Base-by-base conservation (phyloP, 2,329 filamentous ascomycete species). In the Chrysoporthe deuterocubensis region DNA sequence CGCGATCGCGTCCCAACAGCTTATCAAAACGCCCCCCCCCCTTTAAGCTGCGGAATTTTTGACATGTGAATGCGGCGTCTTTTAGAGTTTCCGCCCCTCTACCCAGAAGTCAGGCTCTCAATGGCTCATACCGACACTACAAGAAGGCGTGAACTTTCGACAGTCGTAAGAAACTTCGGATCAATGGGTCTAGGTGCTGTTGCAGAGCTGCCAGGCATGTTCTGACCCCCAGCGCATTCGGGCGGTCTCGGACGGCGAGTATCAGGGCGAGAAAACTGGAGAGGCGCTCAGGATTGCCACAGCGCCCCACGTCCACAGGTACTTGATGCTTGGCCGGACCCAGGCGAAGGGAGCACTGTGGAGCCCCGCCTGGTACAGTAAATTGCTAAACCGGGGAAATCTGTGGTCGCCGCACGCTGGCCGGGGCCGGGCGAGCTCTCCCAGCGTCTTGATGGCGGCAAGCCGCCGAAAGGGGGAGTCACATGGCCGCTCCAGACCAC, bases 231-330 rank as follows among this genome's bases (percentile, higher is more conserved):
- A 69, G 50, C 40, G n/a, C 9, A 48, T 26, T 69, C 67, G 65
- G 64, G 56, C 61, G 65, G 37, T 44, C 46, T 69, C 67, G 67
- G 60, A 69, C 59, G 65, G 67, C 67, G 67, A 69, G 65, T 50
- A 32, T 57, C 58, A 65, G 67, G 65, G 67, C 67, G 65, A 63
- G 26, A 67, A 62, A 67, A 69, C 56, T 67, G 64, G 67, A 62
- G 61, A 67, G 54, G 21, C 21, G 57, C 46, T 59, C 61, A 63
- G n/a, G 18, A 40, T 52, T 56, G 61, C 48, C 32, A 63, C n/a
- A 60, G 37, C 40, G 64, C 54, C 64, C 67, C 64, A 67, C 62
- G 59, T 40, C 32, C 54, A 34, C 26, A 13, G 50, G 26, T 59
- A 52, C 67, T 64, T 56, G 60, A 64, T 50, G 62, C 44, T 67